Conservation (phyloP, 2,329 filamentous ascomycete genomes). For the Fusarium pseudonygamai region DNA sequence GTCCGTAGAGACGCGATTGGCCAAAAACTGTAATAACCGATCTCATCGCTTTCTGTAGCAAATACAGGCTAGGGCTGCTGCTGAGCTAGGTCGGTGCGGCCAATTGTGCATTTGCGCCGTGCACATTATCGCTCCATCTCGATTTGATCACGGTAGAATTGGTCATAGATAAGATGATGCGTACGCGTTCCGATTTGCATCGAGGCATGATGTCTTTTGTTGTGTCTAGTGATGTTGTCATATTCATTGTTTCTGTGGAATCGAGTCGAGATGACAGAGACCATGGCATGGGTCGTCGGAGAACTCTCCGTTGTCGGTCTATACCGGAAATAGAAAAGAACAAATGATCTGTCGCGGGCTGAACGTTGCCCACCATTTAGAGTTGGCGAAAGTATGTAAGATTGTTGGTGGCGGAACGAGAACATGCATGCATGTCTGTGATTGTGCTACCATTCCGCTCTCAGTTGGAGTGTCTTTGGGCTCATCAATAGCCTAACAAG, state of each 20-base stretch:
- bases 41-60: background rate
- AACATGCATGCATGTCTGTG: background rate
- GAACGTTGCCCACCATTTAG: background rate
- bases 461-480: background rate
- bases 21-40: background rate
- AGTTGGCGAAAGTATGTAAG: background rate
- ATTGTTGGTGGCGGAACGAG: background rate
- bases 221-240: background rate
- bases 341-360: background rate
- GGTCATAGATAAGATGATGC: accelerated
- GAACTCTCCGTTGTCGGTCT: accelerated
- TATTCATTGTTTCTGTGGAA: background rate
- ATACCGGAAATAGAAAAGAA: background rate
- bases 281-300: background rate
- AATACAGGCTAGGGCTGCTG: too few relatives aligned
- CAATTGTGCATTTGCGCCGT: background rate
- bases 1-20: background rate
- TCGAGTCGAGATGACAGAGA: background rate
- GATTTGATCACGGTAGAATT: background rate
- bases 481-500: background rate
- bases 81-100: background rate
- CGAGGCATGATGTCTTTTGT: background rate
- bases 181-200: background rate
- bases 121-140: background rate
- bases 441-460: too few relatives aligned